A percentile compares a stretch with the other conserved stretches of the same genome.
These are phyloP conservation scores for Cutaneotrichosporon dermatis DNA, from an alignment of 1,284 basidiomycete species.

Conservation along the genomic window DNA sequence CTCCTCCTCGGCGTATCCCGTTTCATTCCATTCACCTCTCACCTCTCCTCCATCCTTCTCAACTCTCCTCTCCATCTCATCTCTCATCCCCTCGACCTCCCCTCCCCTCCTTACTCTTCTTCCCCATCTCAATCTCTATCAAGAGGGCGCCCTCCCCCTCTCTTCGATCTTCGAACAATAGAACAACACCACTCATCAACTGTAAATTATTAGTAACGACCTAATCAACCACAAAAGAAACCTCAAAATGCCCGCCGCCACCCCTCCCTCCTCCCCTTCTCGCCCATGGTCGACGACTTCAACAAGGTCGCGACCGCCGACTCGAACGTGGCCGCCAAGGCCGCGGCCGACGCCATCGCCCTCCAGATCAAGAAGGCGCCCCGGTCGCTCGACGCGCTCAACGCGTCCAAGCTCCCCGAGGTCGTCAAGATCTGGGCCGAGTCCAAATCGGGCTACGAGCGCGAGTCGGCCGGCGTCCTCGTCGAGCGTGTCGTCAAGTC, in stretches of 20 bases:
- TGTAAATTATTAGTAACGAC: not conserved
- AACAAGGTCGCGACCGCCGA: conserved; percentile 37
- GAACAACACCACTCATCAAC: not conserved
- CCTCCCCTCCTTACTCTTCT: too few relatives aligned
- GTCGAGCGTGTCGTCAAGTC: conserved; percentile 73
- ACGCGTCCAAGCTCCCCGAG: conserved; percentile 54
- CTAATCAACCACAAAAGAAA: not conserved
- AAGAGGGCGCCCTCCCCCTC: not conserved
- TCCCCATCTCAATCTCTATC: too few relatives aligned
- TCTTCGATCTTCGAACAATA: not conserved
- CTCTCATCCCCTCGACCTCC: not conserved
- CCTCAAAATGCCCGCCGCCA: conserved; percentile 19
- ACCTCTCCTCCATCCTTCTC: too few relatives aligned
- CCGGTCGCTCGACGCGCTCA: conserved; percentile 36
- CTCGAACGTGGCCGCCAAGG: conserved; percentile 46
- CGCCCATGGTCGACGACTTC: conserved; percentile 37
- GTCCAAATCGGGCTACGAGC: conserved; percentile 86
- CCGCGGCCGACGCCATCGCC: conserved; percentile 43
- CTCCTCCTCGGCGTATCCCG: too few relatives aligned
- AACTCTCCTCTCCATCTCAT: not conserved
- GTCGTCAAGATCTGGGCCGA: conserved; percentile 67
- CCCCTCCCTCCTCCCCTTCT: conserved; percentile 39
- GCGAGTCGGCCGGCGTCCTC: conserved; percentile 83
- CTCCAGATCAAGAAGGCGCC: conserved; percentile 40
- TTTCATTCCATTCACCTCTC: too few relatives aligned